These are phyloP conservation scores for Pythium dissimile DNA, from an alignment of 352 stramenopile species.

Conservation along the genomic window DNA sequence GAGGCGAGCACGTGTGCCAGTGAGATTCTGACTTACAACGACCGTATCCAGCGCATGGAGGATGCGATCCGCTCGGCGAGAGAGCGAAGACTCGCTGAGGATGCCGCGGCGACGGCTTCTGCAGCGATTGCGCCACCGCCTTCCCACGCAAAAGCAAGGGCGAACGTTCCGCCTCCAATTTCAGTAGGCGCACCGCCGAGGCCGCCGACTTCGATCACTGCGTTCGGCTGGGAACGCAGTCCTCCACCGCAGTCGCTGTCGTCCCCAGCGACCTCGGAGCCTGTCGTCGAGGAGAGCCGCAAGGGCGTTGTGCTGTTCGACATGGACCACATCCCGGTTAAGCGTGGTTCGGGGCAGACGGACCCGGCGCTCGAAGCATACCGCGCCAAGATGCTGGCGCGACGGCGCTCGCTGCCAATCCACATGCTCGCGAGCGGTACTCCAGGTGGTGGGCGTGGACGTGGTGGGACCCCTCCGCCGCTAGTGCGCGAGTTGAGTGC, in stretches of 20 bases:
- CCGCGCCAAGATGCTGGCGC: constrained; percentile 20
- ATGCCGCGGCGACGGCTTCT: neutral
- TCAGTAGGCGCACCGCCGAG: neutral
- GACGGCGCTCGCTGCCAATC: constrained; percentile 44
- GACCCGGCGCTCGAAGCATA: constrained; percentile 12
- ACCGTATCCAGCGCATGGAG: constrained; percentile 66
- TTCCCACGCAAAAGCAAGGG: too few species aligned
- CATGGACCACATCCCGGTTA: constrained; percentile 28
- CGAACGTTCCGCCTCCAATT: constrained; percentile 2
- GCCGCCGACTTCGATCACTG: neutral
- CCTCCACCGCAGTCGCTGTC: neutral
- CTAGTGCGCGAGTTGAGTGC: constrained; percentile 4
- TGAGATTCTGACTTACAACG: constrained; percentile 61
- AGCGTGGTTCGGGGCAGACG: neutral
- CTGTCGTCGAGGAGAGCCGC: neutral
- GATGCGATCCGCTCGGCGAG: constrained; percentile 3
- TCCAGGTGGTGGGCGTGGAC: neutral
- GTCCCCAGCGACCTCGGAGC: constrained; percentile 7
- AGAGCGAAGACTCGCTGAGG: constrained; percentile 3
- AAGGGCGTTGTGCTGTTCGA: constrained; percentile 47
- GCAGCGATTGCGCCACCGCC: neutral
- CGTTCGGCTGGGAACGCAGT: constrained; percentile 10
- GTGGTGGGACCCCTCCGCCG: neutral
- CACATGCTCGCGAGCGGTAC: constrained; percentile 29
- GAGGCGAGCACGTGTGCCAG: constrained; percentile 50